Conservation (phyloP, 2,329 filamentous ascomycete genomes). For the Exophiala calicioides region DNA sequence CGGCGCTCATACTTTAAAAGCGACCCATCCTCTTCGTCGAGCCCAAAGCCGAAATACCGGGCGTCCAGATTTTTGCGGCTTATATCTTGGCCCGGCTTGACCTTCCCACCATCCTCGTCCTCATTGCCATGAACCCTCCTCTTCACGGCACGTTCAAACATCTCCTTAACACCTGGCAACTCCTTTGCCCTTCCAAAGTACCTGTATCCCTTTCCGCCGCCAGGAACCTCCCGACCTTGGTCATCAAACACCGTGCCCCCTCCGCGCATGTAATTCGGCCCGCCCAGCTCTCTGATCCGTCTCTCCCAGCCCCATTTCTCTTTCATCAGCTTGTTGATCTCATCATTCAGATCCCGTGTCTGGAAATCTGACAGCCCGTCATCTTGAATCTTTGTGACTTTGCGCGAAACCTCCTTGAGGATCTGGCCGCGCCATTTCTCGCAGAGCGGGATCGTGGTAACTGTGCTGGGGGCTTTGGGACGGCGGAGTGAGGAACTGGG, state of each 20-base stretch:
- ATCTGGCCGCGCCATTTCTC: conserved; percentile 99
- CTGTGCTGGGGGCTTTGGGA: conserved; percentile 85
- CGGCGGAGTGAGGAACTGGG: conserved; percentile 87
- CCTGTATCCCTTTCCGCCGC: conserved; percentile 83
- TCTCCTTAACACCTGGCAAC: conserved; percentile 90
- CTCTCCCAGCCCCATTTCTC: conserved; percentile 99
- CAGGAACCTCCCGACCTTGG: conserved; percentile 67
- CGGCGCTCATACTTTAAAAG: conserved; percentile 76
- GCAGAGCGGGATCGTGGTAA: conserved; percentile 79
- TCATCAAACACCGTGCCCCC: conserved; percentile 72
- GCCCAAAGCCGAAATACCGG: conserved; percentile 91
- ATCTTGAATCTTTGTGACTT: conserved; percentile 95
- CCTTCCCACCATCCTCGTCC: conserved; percentile 55
- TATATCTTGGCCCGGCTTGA: conserved; percentile 31
- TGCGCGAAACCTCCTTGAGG: conserved; percentile 93
- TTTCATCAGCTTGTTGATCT: conserved; percentile 98
- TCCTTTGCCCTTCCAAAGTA: conserved; percentile 92
- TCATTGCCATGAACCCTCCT: conserved; percentile 66
- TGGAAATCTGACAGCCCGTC: conserved; percentile 89
- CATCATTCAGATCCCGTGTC: conserved; percentile 96
- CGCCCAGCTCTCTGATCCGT: conserved; percentile 92
- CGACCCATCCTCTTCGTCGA: conserved; percentile 84
- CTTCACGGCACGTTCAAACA: conserved; percentile 77
- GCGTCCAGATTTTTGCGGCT: conserved; percentile 76
- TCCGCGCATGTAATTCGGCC: conserved; percentile 91